Evolutionary conservation across 2,329 filamentous ascomycete species (phyloP), one percentile per base, ranked within the genome.

Genomic region (Cordyceps pruinosa): DNA sequence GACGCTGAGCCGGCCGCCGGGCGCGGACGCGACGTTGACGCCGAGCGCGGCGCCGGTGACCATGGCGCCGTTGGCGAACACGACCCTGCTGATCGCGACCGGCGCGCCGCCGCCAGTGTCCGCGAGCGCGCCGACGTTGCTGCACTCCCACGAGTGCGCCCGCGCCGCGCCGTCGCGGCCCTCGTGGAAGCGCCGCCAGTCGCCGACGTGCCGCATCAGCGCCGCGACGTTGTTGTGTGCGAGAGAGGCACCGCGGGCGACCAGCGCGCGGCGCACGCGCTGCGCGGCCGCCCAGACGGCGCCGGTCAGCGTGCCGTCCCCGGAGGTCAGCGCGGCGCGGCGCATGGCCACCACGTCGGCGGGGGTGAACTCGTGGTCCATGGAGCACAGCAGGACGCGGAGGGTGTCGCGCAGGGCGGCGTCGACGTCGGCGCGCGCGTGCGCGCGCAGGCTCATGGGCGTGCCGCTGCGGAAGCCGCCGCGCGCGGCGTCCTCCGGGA

Each of bases 21-120:
- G 66, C 2, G 79, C 72, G n/a, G 77, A 79, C 7, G 73, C 73
- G 2, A 78, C 72, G 58, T 75, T 81, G 25, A 82, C 58, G 1
- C 64, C 66, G 3, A 84, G 62, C 0, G 76, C 73, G 1, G 74
- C 61, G 0, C 78, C 75, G 1, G 70, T 67, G 5, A 75, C 68
- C 58, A 72, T 73, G 25, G 75, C 72, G 0, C 77, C 73, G 58
- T 82, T 81, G 0, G 76, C 73, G 63, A 83, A 82, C 15, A 81
- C 61, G 19, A 72, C 65, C n/a, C 77, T 72, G 4, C 71, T 69
- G 25, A 81, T 71, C 3, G 15, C 34, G 9, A 13, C 46, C 32
- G 30, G 62, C 72, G 73, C 75, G 3, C 46, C 58, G 1, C 57
- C 59, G 2, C 35, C 13, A 30, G 10, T 5, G 28, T 15, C 41